phyloP scores from a whole-genome alignment of 2,329 filamentous ascomycete species.

The Orbilia javanica region DNA sequence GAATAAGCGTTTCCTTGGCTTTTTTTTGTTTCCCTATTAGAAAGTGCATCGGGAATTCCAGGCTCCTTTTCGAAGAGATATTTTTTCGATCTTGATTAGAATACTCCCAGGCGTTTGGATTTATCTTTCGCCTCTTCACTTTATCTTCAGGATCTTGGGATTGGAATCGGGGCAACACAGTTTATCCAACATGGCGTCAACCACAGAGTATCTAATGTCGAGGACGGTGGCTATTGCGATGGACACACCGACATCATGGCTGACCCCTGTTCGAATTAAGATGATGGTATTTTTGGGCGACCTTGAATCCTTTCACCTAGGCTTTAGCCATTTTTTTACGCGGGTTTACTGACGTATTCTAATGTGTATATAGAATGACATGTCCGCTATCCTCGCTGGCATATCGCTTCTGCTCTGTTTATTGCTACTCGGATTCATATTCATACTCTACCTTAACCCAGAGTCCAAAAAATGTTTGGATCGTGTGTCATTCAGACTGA shows the following conservation, averaged over 20 bases:
- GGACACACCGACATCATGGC: conserved; percentile 51
- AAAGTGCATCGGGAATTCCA: conserved; percentile 21
- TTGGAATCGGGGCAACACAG: conserved; percentile 30
- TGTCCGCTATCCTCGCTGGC: conserved; percentile 60
- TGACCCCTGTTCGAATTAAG: conserved; percentile 49
- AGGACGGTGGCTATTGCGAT: conserved; percentile 23
- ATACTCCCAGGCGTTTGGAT: conserved; percentile 20
- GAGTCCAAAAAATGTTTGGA: conserved; percentile 57
- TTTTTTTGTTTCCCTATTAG: conserved; percentile 21
- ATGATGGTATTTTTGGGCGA: conserved; percentile 46
- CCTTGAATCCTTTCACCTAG: not conserved
- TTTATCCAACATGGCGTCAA: conserved; percentile 45
- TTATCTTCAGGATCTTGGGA: conserved; percentile 6
- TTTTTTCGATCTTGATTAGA: conserved; percentile 22
- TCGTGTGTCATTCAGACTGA: conserved; percentile 60
- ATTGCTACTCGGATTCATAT: conserved; percentile 55
- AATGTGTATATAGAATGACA: conserved; percentile 59
- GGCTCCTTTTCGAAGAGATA: conserved; percentile 37
- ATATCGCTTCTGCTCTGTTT: conserved; percentile 57
- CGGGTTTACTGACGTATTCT: not conserved
- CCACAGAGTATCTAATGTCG: conserved; percentile 26
- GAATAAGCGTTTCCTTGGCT: conserved; percentile 41
- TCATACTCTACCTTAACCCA: conserved; percentile 50
- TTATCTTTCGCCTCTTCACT: conserved; percentile 19
- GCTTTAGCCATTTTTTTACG: not conserved